phyloP scores from a whole-genome alignment of 169 alveolate genomes.

The Sarcocystis neurona region DNA sequence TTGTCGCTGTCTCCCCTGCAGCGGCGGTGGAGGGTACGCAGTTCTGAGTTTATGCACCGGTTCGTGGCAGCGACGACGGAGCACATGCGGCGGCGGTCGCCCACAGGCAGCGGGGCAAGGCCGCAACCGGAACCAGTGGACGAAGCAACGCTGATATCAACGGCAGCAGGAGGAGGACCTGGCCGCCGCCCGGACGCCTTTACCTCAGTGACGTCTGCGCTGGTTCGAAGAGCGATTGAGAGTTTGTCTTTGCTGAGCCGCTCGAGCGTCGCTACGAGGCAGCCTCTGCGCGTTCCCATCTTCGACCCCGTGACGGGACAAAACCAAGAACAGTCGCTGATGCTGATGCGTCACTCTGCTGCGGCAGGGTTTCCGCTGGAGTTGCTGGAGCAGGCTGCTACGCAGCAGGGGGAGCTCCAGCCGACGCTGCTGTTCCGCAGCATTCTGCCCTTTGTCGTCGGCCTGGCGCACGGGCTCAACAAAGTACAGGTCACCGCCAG shows the following conservation, averaged over 20 bases:
- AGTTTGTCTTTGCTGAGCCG: slow-evolving; percentile 6
- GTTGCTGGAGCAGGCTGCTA: background rate
- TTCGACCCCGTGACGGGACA: background rate
- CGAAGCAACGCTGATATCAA: no score
- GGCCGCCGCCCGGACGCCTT: no score
- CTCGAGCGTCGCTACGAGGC: background rate
- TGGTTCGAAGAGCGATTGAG: background rate
- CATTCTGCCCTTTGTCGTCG: slow-evolving; percentile 11
- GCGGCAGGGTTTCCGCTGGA: background rate
- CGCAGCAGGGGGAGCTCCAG: background rate
- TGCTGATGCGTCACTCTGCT: background rate
- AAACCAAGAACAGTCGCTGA: background rate
- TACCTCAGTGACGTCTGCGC: no score
- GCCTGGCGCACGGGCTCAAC: slow-evolving; percentile 33
- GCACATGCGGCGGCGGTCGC: no score
- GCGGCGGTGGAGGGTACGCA: no score
- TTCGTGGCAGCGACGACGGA: no score
- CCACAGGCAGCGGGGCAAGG: no score
- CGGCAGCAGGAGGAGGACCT: no score
- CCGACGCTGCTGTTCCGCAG: slow-evolving; percentile 13
- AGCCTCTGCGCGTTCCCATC: background rate
- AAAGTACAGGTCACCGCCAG: background rate
- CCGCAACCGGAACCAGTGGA: no score
- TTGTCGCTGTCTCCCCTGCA: no score
- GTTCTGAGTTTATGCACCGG: no score